These are phyloP conservation scores for Tylopilus sp. DNA, from an alignment of 768 basidiomycete genomes.

Conservation along the genomic window DNA sequence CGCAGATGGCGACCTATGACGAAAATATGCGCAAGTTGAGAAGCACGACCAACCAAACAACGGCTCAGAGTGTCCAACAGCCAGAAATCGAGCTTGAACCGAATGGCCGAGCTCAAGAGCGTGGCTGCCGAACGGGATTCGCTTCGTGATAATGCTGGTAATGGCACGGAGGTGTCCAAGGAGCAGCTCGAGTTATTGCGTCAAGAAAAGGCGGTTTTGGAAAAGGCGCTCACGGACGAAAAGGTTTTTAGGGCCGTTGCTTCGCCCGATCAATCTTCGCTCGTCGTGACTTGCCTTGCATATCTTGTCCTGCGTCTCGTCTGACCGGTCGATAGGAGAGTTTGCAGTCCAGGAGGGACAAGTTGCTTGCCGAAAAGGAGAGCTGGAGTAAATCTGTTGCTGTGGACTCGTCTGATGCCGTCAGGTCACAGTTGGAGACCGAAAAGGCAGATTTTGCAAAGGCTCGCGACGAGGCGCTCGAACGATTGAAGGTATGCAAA, in stretches of 20 bases:
- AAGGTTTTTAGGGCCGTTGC: constrained; percentile 28
- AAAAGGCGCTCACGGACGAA: constrained; percentile 38
- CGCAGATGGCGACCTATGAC: constrained; percentile 44
- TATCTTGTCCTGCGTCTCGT: neutral
- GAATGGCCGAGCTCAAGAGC: constrained; percentile 27
- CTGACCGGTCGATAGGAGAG: constrained; percentile 39
- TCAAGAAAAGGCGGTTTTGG: constrained; percentile 37
- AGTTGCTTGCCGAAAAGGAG: constrained; percentile 58
- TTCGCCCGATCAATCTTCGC: constrained; percentile 22
- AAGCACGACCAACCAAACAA: constrained; percentile 19
- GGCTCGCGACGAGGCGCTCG: constrained; percentile 56
- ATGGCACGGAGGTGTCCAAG: constrained; percentile 21
- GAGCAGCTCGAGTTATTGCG: constrained; percentile 37
- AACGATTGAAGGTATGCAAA: constrained; percentile 51
- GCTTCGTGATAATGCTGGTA: constrained; percentile 16
- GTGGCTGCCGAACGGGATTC: constrained; percentile 29
- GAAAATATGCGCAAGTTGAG: constrained; percentile 38
- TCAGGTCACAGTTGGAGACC: constrained; percentile 46
- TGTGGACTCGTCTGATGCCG: constrained; percentile 28
- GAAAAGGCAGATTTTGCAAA: constrained; percentile 59
- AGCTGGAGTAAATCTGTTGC: constrained; percentile 26
- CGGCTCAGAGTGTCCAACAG: constrained; percentile 23
- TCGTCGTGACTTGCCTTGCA: constrained; percentile 30
- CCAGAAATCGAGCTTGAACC: constrained; percentile 30
- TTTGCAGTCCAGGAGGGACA: constrained; percentile 58